Evolutionary conservation across 148 eudicot species (phyloP).

Genomic region (Dysphania ambrosioides): DNA sequence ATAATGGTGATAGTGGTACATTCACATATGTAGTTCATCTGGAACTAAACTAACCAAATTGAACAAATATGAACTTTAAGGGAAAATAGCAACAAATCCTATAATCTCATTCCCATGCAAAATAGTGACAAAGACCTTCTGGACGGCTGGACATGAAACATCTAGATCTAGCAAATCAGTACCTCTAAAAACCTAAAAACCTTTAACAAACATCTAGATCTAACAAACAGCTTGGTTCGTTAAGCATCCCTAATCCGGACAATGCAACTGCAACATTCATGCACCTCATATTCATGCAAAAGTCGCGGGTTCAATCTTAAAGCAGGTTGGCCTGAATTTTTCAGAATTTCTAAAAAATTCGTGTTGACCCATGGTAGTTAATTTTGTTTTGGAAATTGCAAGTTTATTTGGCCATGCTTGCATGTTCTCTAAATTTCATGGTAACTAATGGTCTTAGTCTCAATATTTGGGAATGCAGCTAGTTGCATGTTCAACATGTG

Average conservation of each 20-base stretch:
- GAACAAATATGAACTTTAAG: slow-evolving; percentile 12
- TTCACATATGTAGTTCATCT: slow-evolving; percentile 32
- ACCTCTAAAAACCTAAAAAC: too few relatives aligned
- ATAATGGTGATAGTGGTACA: slow-evolving; percentile 27
- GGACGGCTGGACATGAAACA: too few relatives aligned
- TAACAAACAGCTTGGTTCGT: too few relatives aligned
- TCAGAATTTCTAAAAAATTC: background rate
- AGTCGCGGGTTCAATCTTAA: background rate
- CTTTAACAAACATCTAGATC: too few relatives aligned
- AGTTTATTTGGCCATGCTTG: too few relatives aligned
- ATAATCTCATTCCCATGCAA: too few relatives aligned
- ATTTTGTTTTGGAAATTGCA: too few relatives aligned
- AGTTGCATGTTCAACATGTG: background rate
- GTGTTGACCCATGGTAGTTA: background rate
- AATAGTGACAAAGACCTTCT: too few relatives aligned
- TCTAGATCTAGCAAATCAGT: too few relatives aligned
- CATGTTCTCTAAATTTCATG: background rate
- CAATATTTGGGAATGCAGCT: background rate
- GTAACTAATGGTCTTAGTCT: background rate
- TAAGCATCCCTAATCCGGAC: too few relatives aligned
- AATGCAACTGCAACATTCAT: background rate
- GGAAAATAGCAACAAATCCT: too few relatives aligned
- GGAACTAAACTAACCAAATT: slow-evolving; percentile 35
- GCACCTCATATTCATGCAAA: background rate
- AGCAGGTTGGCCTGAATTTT: too few relatives aligned